Conservation (phyloP, 192 early-diverging fungal genomes). For the Umbelopsis sp. region DNA sequence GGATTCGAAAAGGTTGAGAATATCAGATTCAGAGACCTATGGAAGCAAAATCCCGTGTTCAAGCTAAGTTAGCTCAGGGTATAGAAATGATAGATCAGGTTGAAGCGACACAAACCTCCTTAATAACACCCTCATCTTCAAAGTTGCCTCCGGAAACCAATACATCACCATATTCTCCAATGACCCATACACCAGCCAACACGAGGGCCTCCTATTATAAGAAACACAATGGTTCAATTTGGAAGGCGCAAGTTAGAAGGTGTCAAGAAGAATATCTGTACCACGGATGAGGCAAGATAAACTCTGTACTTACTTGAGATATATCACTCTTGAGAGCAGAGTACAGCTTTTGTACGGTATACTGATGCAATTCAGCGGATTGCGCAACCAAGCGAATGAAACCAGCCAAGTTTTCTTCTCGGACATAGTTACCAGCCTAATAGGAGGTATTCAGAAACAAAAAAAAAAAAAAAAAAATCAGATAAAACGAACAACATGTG, state of each 20-base stretch:
- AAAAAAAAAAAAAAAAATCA: not conserved
- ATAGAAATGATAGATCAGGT: not conserved
- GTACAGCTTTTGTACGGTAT: conserved; percentile 89
- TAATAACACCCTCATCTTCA: conserved; percentile 67
- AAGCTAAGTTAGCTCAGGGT: not conserved
- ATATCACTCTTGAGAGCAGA: conserved; percentile 79
- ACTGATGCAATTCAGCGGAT: conserved; percentile 78
- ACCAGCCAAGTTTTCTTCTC: conserved; percentile 77
- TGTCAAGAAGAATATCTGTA: not conserved
- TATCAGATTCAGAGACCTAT: conserved; percentile 68
- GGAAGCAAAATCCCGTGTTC: not conserved
- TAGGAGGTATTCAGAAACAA: too few relatives aligned
- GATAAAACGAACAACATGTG: not conserved
- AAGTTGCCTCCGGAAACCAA: conserved; percentile 69
- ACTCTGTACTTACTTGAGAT: conserved; percentile 44
- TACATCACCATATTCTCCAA: conserved; percentile 97
- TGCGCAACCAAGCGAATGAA: conserved; percentile 91
- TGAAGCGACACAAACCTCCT: conserved; percentile 42
- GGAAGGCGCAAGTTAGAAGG: too few relatives aligned
- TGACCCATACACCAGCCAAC: conserved; percentile 87
- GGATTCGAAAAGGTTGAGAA: conserved; percentile 72
- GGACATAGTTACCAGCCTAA: conserved; percentile 65
- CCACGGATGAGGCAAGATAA: too few relatives aligned
- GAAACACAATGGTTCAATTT: too few relatives aligned
- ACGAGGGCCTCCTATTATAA: conserved; percentile 81